Conservation (phyloP, 1,284 basidiomycete species). For the Crucibulum parvulum region DNA sequence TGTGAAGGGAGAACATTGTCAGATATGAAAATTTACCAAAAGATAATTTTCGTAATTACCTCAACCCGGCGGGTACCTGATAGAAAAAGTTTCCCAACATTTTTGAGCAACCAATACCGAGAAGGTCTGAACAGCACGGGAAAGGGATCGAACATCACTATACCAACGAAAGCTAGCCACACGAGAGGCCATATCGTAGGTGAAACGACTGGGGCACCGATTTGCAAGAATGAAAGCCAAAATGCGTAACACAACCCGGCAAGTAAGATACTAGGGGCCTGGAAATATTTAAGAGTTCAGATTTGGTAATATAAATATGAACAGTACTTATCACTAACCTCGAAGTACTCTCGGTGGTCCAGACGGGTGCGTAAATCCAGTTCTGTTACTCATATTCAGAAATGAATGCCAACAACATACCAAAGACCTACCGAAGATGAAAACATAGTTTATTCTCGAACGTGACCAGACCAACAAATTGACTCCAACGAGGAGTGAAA, state of each 20-base stretch:
- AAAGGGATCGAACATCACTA: constrained; percentile 81
- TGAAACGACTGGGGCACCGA: constrained; percentile 60
- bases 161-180: constrained; percentile 75
- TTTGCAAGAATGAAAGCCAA: constrained; percentile 81
- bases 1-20: constrained; percentile 25
- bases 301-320: background rate
- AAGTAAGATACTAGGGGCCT: constrained; percentile 85
- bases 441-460: constrained; percentile 87
- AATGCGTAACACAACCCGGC: constrained; percentile 83
- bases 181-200: constrained; percentile 81
- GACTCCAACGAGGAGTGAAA: constrained; percentile 80
- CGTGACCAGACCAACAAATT: constrained; percentile 84
- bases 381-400: constrained; percentile 50
- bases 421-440: constrained; percentile 79
- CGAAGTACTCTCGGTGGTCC: constrained; percentile 85
- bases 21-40: background rate
- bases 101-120: constrained; percentile 83
- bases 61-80: constrained; percentile 82
- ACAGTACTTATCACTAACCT: constrained; percentile 51
- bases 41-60: constrained; percentile 41
- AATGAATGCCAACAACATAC: constrained; percentile 2
- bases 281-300: background rate
- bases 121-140: constrained; percentile 70
- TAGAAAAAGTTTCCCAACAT: constrained; percentile 65
- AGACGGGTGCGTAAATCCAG: constrained; percentile 79